Evolutionary conservation across 108 stramenopile genomes (phyloP).

Genomic region (Skeletonema tropicum): DNA sequence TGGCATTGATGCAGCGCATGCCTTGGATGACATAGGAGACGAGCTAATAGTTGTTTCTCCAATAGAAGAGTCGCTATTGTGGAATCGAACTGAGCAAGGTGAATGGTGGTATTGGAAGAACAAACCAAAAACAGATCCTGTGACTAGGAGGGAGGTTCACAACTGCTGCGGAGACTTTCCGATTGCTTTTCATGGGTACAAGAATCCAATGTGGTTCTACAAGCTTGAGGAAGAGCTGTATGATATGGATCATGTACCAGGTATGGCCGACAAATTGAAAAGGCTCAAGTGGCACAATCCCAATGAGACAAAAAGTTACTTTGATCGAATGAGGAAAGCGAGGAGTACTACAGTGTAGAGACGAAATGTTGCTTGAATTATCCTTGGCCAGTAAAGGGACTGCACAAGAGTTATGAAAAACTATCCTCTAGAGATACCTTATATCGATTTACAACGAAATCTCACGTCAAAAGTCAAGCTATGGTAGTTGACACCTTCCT

Average conservation of each 20-base stretch:
- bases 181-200: slow-evolving; percentile 41
- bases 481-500: no score
- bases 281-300: neutral
- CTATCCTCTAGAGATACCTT: no score
- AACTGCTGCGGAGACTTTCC: slow-evolving; percentile 38
- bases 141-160: slow-evolving; percentile 19
- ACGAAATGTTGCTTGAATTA: neutral
- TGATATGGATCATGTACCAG: neutral
- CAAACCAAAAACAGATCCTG: slow-evolving; percentile 25
- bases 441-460: no score
- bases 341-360: neutral
- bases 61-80: slow-evolving; percentile 25
- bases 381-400: neutral
- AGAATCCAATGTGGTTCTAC: slow-evolving; percentile 33
- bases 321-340: neutral
- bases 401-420: no score
- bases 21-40: slow-evolving; percentile 20
- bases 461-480: no score
- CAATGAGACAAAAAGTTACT: neutral
- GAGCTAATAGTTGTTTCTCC: slow-evolving; percentile 24
- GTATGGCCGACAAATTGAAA: neutral
- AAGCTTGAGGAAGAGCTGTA: slow-evolving; percentile 33
- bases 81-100: slow-evolving; percentile 44
- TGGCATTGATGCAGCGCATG: slow-evolving; percentile 19
- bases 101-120: slow-evolving; percentile 51